Conservation (phyloP, 2,329 filamentous ascomycete genomes). For the Aspergillus pseudonomiae region DNA sequence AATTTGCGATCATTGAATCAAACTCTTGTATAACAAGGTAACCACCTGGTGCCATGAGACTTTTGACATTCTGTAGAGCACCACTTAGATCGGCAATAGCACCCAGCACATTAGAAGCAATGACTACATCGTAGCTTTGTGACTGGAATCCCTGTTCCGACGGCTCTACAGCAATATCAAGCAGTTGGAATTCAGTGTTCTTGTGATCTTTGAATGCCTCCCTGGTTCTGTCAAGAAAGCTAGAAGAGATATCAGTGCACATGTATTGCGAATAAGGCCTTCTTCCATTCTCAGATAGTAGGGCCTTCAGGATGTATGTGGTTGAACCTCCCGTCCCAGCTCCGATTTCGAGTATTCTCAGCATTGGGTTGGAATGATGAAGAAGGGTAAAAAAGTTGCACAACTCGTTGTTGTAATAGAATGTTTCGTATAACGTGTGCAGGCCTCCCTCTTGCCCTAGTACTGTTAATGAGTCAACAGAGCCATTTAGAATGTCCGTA, state of each 20-base stretch:
- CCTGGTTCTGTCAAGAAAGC: conserved; percentile 9
- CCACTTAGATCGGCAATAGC: no score
- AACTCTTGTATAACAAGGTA: not conserved
- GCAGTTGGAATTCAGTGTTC: not conserved
- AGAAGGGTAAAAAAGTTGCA: conserved; percentile 2
- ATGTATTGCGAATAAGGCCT: conserved; percentile 14
- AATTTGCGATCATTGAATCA: not conserved
- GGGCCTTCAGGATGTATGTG: conserved; percentile 5
- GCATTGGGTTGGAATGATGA: conserved; percentile 11
- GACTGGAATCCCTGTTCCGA: conserved; percentile 11
- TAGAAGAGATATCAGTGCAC: conserved; percentile 22
- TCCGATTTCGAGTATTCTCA: conserved; percentile 13
- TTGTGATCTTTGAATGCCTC: conserved; percentile 13
- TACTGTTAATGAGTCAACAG: not conserved
- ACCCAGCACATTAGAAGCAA: not conserved
- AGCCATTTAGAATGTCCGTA: not conserved
- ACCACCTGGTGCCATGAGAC: not conserved
- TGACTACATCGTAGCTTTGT: conserved; percentile 8
- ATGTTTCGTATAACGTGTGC: not conserved
- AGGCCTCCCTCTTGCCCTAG: not conserved
- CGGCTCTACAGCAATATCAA: conserved; percentile 10
- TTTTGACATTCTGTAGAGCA: not conserved
- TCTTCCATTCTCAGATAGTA: conserved; percentile 6
- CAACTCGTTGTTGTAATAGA: not conserved
- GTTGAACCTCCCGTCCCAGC: conserved; percentile 16